phyloP scores from a whole-genome alignment of 179 eudicot genomes.

The Actinidia chinensis region DNA sequence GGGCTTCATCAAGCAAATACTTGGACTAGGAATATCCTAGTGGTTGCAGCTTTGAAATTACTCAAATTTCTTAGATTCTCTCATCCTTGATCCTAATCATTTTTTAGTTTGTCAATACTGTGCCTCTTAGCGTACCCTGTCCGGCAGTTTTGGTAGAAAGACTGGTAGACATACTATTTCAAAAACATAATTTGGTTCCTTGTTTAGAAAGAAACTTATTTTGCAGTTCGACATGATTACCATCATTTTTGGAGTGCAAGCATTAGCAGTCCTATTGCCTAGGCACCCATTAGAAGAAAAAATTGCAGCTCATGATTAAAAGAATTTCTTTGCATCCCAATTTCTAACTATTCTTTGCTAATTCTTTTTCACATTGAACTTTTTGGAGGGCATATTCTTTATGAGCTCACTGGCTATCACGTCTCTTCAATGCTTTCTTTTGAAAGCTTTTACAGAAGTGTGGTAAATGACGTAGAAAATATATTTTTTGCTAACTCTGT shows the following conservation, averaged over 20 bases:
- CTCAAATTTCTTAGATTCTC: neutral
- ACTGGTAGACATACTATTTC: neutral
- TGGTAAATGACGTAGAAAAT: neutral
- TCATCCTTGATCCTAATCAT: neutral
- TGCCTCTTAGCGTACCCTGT: neutral
- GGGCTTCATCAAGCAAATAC: neutral
- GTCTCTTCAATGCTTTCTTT: neutral
- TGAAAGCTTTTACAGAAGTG: neutral
- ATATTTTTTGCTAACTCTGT: neutral
- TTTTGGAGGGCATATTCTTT: neutral
- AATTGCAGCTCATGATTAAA: neutral
- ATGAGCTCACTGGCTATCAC: neutral
- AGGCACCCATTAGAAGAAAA: neutral
- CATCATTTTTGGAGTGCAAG: neutral
- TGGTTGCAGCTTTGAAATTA: neutral
- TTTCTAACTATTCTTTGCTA: neutral
- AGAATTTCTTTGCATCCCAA: neutral
- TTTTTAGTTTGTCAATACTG: neutral
- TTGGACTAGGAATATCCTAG: neutral
- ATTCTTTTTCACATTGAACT: constrained; percentile 1
- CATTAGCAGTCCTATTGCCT: neutral
- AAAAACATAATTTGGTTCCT: neutral
- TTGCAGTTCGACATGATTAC: neutral
- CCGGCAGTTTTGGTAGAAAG: neutral
- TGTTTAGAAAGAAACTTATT: neutral